Evolutionary conservation across 306 rosid species (phyloP).

Genomic region (Cucurbita moschata): DNA sequence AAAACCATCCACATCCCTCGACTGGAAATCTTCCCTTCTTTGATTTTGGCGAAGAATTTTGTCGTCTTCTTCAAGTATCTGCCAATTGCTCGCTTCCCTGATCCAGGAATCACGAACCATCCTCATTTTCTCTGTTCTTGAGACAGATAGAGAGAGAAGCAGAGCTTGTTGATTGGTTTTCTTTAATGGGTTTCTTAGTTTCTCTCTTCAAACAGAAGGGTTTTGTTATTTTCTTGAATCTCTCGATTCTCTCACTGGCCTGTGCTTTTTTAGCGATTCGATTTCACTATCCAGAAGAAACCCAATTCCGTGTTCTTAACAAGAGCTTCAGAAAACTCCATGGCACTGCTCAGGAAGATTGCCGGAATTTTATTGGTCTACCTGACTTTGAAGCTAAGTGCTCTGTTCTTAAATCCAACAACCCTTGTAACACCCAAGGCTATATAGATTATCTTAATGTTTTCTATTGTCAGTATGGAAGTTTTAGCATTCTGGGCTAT

Average conservation of each 20-base stretch:
- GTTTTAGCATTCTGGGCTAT: conserved; percentile 28
- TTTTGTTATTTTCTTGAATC: background rate
- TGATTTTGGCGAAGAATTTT: background rate
- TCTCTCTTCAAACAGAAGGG: background rate
- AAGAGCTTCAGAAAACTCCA: background rate
- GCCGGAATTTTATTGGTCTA: background rate
- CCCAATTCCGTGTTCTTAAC: background rate
- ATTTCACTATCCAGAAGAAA: background rate
- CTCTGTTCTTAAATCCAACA: conserved; percentile 22
- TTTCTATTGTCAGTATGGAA: conserved; percentile 45
- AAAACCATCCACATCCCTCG: background rate
- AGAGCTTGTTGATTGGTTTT: background rate
- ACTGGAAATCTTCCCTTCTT: background rate
- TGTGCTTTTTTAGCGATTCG: background rate
- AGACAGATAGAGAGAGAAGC: background rate
- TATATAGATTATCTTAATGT: conserved; percentile 57
- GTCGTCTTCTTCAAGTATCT: background rate
- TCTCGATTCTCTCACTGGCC: conserved; percentile 1
- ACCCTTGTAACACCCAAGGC: conserved; percentile 41
- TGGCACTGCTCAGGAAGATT: background rate
- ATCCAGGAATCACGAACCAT: background rate
- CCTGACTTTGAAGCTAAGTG: conserved; percentile 35
- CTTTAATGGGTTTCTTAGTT: conserved; percentile 8
- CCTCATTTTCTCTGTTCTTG: background rate
- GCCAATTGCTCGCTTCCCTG: background rate